A percentile compares a stretch with the other conserved stretches of the same genome.
Conservation (phyloP, 257 asterid genomes). For the Jacaranda copaia region DNA sequence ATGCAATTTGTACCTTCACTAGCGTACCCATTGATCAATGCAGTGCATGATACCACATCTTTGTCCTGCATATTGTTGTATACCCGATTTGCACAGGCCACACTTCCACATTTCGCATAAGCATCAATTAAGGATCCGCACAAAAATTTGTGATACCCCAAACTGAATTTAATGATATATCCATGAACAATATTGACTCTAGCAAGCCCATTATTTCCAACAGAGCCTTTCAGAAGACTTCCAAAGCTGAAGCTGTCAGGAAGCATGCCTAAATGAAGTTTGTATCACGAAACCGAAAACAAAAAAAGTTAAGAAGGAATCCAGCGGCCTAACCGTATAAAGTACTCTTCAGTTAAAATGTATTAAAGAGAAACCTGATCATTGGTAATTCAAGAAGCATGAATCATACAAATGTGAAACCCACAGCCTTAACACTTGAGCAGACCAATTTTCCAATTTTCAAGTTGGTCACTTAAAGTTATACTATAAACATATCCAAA, state of each 20-base stretch:
- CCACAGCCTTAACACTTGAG: not conserved
- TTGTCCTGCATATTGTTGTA: constrained; percentile 49
- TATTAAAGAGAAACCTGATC: not conserved
- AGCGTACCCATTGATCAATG: constrained; percentile 63
- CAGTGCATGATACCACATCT: constrained; percentile 61
- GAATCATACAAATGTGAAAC: not conserved
- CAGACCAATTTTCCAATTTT: not conserved
- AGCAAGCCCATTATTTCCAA: constrained; percentile 37
- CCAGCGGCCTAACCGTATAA: not conserved
- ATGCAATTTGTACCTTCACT: constrained; percentile 42
- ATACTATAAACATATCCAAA: not conserved
- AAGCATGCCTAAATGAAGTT: constrained; percentile 40
- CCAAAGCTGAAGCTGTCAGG: constrained; percentile 71
- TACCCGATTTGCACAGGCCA: constrained; percentile 47
- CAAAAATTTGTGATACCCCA: constrained; percentile 42
- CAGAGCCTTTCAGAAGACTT: constrained; percentile 54
- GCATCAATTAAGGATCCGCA: constrained; percentile 56
- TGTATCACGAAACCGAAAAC: constrained; percentile 21
- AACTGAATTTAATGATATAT: constrained; percentile 49
- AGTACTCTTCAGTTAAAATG: not conserved
- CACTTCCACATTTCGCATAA: constrained; percentile 56
- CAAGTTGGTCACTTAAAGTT: not conserved
- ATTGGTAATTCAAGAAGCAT: not conserved
- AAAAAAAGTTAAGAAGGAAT: constrained; percentile 8
- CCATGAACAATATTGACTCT: constrained; percentile 51